Evolutionary conservation across 352 stramenopile species (phyloP).

Genomic region (Globisporangium mamillatum): DNA sequence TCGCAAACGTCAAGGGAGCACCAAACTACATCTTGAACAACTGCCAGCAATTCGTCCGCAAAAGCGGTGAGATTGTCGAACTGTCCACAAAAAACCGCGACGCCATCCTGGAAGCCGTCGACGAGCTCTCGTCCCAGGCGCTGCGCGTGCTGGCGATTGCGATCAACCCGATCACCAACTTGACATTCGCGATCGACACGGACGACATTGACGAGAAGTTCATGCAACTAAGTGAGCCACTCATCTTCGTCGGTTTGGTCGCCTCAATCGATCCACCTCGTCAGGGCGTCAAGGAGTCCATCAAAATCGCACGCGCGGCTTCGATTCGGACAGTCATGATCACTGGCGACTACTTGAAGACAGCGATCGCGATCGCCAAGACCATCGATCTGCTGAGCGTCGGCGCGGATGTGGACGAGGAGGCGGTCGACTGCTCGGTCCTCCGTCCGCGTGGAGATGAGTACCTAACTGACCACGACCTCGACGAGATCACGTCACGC

Average conservation of each 20-base stretch:
- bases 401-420: constrained; percentile 14
- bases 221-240: constrained; percentile 25
- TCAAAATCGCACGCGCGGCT: constrained; percentile 26
- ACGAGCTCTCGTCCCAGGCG: constrained; percentile 34
- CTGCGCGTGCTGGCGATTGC: constrained; percentile 77
- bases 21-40: constrained; percentile 41
- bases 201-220: constrained; percentile 34
- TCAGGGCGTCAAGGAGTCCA: constrained; percentile 35
- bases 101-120: constrained; percentile 29
- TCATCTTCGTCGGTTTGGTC: constrained; percentile 89
- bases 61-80: constrained; percentile 23
- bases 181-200: constrained; percentile 20
- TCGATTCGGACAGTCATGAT: constrained; percentile 78
- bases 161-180: constrained; percentile 31
- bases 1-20: constrained; percentile 38
- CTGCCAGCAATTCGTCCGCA: constrained; percentile 30
- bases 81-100: constrained; percentile 20
- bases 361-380: constrained; percentile 85
- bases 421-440: constrained; percentile 13
- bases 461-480: constrained; percentile 14
- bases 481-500: constrained; percentile 17
- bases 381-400: constrained; percentile 77
- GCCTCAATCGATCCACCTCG: constrained; percentile 71
- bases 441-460: constrained; percentile 12
- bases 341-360: constrained; percentile 91